Conservation (phyloP, 2,329 filamentous ascomycete species). For the Didymella sp. region DNA sequence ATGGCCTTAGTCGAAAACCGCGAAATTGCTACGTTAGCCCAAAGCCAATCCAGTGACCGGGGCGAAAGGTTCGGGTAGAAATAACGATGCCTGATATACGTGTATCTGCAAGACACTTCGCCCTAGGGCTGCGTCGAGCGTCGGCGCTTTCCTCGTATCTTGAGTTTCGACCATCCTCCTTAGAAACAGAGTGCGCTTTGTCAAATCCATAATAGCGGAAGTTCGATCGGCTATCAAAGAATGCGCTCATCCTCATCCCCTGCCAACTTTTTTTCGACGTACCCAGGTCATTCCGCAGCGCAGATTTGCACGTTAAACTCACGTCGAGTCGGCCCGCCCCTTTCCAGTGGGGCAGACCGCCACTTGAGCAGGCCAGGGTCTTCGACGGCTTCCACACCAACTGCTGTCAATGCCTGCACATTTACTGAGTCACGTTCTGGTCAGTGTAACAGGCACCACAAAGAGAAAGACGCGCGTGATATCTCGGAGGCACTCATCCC, state of each 20-base stretch:
- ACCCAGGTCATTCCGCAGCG: neutral
- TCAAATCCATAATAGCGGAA: neutral
- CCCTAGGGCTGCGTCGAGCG: neutral
- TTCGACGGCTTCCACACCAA: neutral
- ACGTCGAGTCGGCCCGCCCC: neutral
- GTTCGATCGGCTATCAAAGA: neutral
- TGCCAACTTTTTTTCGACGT: neutral
- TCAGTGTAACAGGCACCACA: neutral
- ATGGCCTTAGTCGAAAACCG: constrained; percentile 10
- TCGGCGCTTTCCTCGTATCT: neutral
- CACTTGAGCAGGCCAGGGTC: neutral
- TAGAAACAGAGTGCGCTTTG: neutral
- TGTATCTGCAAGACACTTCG: neutral
- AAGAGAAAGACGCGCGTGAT: neutral
- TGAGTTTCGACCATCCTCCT: neutral
- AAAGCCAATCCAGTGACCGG: neutral
- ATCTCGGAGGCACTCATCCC: neutral
- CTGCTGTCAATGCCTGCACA: neutral
- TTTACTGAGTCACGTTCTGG: neutral
- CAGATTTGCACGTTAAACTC: neutral
- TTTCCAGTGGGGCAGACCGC: neutral
- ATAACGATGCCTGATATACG: neutral
- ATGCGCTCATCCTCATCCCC: neutral
- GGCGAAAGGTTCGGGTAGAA: neutral
- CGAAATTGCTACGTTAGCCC: neutral